Percentiles rank a stretch among this genome's conserved stretches.
Conservation (phyloP, 768 basidiomycete species). For the Fistulinella prunicolor region DNA sequence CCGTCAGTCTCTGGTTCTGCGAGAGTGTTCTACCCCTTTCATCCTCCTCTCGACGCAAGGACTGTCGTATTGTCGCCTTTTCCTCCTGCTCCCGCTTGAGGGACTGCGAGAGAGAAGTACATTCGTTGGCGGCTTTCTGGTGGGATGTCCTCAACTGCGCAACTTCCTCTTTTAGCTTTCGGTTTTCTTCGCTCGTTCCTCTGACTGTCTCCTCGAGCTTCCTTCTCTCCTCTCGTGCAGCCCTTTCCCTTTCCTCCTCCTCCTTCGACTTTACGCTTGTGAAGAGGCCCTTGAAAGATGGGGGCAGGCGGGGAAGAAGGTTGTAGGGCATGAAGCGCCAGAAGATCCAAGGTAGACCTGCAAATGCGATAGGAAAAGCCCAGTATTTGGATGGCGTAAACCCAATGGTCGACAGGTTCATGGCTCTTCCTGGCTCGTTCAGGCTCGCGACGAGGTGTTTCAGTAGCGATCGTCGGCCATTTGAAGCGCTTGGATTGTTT, state of each 20-base stretch:
- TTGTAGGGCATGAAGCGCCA: slow-evolving; percentile 12
- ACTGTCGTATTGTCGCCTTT: slow-evolving; percentile 12
- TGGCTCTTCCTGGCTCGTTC: slow-evolving; percentile 19
- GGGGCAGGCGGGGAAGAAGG: neutral
- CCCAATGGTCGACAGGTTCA: slow-evolving; percentile 30
- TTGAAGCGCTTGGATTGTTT: slow-evolving; percentile 26
- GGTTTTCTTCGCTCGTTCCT: slow-evolving; percentile 13
- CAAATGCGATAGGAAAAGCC: slow-evolving; percentile 28
- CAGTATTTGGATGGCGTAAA: slow-evolving; percentile 28
- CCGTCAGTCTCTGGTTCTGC: slow-evolving; percentile 12
- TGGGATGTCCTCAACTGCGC: slow-evolving; percentile 6
- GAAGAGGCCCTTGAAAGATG: neutral
- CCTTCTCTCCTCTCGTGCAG: slow-evolving; percentile 9
- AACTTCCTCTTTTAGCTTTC: slow-evolving; percentile 18
- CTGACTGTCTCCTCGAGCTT: slow-evolving; percentile 17
- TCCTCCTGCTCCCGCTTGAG: slow-evolving; percentile 22
- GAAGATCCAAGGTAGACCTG: slow-evolving; percentile 25
- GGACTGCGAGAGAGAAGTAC: slow-evolving; percentile 8
- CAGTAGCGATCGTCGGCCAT: slow-evolving; percentile 17
- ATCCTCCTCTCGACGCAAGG: slow-evolving; percentile 20
- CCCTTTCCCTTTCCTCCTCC: slow-evolving; percentile 19
- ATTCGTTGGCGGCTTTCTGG: slow-evolving; percentile 11
- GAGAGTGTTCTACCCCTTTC: slow-evolving; percentile 15
- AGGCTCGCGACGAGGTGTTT: slow-evolving; percentile 19
- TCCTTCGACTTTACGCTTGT: slow-evolving; percentile 13